A percentile compares a stretch with the other conserved stretches of the same genome.
Conservation (phyloP, 1,284 basidiomycete species). For the Trichosporon sp. region DNA sequence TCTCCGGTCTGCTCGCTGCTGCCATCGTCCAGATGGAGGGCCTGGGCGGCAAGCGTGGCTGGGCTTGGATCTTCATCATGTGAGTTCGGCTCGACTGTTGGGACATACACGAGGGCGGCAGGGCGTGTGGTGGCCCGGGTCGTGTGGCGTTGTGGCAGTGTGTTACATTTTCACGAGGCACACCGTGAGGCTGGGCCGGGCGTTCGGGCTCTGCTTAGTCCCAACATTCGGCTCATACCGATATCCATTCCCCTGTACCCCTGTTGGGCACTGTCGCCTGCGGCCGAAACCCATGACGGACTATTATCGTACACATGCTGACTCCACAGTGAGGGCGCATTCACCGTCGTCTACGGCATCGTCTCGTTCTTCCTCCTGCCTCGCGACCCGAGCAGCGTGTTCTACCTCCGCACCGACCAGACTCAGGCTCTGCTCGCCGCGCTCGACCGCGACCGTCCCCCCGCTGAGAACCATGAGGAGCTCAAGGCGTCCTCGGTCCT, state of each 20-base stretch:
- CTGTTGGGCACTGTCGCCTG: not conserved
- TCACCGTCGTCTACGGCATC: constrained; percentile 56
- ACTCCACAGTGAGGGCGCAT: constrained; percentile 53
- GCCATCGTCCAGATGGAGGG: constrained; percentile 61
- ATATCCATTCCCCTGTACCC: not conserved
- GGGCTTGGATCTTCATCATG: constrained; percentile 64
- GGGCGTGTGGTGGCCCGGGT: not conserved
- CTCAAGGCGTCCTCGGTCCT: constrained; percentile 60
- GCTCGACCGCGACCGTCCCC: constrained; percentile 33
- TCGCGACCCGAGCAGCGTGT: constrained; percentile 45
- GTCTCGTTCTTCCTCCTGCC: constrained; percentile 61
- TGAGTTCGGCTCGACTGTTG: constrained; percentile 17
- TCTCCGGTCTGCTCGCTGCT: constrained; percentile 59
- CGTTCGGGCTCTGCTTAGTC: not conserved
- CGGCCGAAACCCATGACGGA: not conserved
- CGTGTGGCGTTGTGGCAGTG: constrained; percentile 6
- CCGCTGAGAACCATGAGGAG: constrained; percentile 52
- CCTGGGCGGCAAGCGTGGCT: constrained; percentile 56
- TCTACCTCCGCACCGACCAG: constrained; percentile 59
- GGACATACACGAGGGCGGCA: not conserved
- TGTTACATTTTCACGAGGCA: constrained; percentile 14
- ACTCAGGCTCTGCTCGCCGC: constrained; percentile 53
- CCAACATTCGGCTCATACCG: not conserved
- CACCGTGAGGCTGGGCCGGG: not conserved
- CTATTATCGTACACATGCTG: not conserved